Conservation (phyloP, 768 basidiomycete species). For the Russula sp. region DNA sequence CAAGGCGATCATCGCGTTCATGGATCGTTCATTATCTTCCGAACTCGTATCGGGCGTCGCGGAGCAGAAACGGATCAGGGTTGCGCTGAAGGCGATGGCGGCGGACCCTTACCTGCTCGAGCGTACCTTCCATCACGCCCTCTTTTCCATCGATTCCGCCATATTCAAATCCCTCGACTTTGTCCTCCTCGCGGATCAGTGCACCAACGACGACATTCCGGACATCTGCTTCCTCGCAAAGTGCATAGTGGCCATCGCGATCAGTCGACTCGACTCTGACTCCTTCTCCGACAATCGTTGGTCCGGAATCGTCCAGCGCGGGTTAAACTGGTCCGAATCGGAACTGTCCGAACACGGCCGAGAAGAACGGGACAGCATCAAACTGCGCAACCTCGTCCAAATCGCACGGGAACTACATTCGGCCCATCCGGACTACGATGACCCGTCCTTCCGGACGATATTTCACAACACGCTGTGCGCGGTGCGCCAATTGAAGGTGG, state of each 20-base stretch:
- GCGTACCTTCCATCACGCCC: slow-evolving; percentile 13
- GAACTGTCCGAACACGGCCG: neutral
- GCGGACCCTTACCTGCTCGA: slow-evolving; percentile 11
- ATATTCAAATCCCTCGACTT: slow-evolving; percentile 15
- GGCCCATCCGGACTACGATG: neutral
- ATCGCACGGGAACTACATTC: neutral
- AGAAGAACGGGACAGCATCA: neutral
- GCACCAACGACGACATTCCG: neutral
- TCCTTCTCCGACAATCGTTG: neutral
- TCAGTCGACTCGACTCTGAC: slow-evolving; percentile 1
- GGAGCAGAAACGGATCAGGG: neutral
- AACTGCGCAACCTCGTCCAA: slow-evolving; percentile 5
- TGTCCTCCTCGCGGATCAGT: slow-evolving; percentile 3
- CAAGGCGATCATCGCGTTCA: slow-evolving; percentile 12
- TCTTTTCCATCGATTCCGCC: neutral
- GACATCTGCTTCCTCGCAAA: slow-evolving; percentile 6
- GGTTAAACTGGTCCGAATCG: neutral
- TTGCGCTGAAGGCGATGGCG: slow-evolving; percentile 1
- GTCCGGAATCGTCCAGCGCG: neutral
- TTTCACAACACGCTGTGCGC: slow-evolving; percentile 1
- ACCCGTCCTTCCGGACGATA: slow-evolving; percentile 3
- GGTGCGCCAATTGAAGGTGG: neutral
- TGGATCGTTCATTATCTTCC: slow-evolving; percentile 12
- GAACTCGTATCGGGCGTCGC: slow-evolving; percentile 2
- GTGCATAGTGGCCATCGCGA: slow-evolving; percentile 15